Percentiles rank a stretch among this genome's conserved stretches.
Conservation (phyloP, 305 asterid species). For the Rubia balearica region DNA sequence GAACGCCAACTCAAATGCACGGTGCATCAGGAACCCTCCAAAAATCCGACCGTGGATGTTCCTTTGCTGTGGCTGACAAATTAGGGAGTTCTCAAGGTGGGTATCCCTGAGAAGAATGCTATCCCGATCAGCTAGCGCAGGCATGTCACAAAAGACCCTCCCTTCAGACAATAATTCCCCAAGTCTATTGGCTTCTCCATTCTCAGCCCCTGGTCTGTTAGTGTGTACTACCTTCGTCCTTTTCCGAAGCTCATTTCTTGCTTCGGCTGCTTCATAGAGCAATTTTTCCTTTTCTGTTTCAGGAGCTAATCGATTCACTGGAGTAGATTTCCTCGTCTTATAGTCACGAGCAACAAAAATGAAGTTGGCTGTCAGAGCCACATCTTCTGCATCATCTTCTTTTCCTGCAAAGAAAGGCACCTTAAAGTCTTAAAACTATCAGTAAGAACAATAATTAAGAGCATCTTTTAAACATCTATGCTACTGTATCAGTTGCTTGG, state of each 20-base stretch:
- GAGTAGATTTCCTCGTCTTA: constrained; percentile 73
- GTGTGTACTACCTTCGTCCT: constrained; percentile 29
- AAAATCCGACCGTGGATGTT: constrained; percentile 86
- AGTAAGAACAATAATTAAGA: background rate
- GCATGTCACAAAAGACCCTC: constrained; percentile 84
- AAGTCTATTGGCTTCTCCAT: constrained; percentile 44
- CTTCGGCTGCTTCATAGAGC: constrained; percentile 69
- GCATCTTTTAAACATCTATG: background rate
- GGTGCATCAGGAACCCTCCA: constrained; percentile 83
- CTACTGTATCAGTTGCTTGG: background rate
- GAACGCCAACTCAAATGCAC: constrained; percentile 82
- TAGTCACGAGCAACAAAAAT: constrained; percentile 90
- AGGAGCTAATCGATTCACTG: constrained; percentile 58
- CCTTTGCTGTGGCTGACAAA: constrained; percentile 84
- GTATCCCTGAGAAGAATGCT: constrained; percentile 86
- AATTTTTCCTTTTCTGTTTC: constrained; percentile 58
- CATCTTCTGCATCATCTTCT: constrained; percentile 39
- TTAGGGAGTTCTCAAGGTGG: constrained; percentile 71
- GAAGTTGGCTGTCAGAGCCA: constrained; percentile 76
- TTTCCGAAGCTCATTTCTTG: constrained; percentile 51
- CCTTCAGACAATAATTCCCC: constrained; percentile 61
- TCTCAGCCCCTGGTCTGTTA: constrained; percentile 39
- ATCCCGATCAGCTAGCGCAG: constrained; percentile 73
- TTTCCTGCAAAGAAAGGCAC: constrained; percentile 30
- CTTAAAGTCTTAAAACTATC: constrained; percentile 8